These are phyloP conservation scores for Breynia disticha DNA, from an alignment of 441 rosid genomes.

Conservation along the genomic window DNA sequence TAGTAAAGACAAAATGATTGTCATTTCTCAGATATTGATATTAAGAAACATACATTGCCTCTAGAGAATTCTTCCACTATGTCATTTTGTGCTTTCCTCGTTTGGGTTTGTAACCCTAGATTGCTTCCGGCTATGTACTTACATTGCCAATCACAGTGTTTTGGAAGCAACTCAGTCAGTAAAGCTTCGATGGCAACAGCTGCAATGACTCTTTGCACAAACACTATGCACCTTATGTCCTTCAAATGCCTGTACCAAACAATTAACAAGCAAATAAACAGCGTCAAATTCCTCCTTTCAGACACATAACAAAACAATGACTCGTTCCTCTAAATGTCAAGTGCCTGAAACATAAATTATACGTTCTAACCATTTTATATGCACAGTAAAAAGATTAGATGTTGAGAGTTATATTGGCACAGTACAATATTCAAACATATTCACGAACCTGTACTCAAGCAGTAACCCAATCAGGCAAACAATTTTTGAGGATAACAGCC, in stretches of 20 bases:
- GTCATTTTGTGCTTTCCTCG: slow-evolving; percentile 62
- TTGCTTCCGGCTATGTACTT: slow-evolving; percentile 68
- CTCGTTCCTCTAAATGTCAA: not conserved
- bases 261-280: slow-evolving; percentile 3
- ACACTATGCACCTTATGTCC: slow-evolving; percentile 73
- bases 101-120: slow-evolving; percentile 46
- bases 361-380: too few species aligned
- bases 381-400: too few species aligned
- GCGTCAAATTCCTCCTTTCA: not conserved
- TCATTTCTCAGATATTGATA: not conserved
- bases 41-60: slow-evolving; percentile 48
- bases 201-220: slow-evolving; percentile 79
- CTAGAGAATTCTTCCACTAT: slow-evolving; percentile 76
- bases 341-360: not conserved
- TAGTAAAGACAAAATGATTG: not conserved
- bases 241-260: slow-evolving; percentile 34
- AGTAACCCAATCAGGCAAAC: slow-evolving; percentile 59
- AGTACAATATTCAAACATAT: too few species aligned
- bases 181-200: slow-evolving; percentile 53
- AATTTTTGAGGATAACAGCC: slow-evolving; percentile 44
- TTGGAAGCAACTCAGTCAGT: slow-evolving; percentile 50
- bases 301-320: not conserved
- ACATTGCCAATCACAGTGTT: slow-evolving; percentile 49
- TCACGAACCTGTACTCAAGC: slow-evolving; percentile 61
- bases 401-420: too few species aligned